These are phyloP conservation scores for Graphilbum ipis-grandicollis DNA, from an alignment of 2,329 filamentous ascomycete genomes.

Conservation along the genomic window DNA sequence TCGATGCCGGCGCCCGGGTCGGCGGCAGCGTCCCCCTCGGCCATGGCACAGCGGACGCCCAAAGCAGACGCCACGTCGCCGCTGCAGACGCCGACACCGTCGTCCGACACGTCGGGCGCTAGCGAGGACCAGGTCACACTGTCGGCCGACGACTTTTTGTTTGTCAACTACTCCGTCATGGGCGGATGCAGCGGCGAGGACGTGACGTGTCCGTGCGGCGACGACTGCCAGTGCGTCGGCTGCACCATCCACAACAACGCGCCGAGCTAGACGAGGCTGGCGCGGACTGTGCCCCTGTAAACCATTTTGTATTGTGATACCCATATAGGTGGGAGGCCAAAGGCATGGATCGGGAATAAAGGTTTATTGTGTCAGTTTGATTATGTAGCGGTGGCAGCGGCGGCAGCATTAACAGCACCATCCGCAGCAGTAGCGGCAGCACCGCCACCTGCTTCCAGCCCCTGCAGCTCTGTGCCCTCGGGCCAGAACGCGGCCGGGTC, in stretches of 20 bases:
- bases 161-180: slow-evolving; percentile 23
- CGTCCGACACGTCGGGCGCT: slow-evolving; percentile 25
- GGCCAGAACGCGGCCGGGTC: slow-evolving; percentile 7
- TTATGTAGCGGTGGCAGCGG: too few species aligned
- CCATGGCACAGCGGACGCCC: neutral
- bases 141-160: slow-evolving; percentile 37
- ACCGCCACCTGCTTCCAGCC: too few species aligned
- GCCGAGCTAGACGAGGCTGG: neutral
- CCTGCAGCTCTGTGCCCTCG: neutral
- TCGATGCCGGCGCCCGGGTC: neutral
- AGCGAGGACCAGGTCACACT: slow-evolving; percentile 32
- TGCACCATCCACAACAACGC: slow-evolving; percentile 46
- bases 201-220: slow-evolving; percentile 40
- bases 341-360: too few species aligned
- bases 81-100: slow-evolving; percentile 25
- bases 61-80: slow-evolving; percentile 14
- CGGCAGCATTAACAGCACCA: too few species aligned
- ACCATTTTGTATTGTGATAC: too few species aligned
- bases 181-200: slow-evolving; percentile 11
- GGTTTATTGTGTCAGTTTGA: too few species aligned
- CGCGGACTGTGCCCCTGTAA: too few species aligned
- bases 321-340: too few species aligned
- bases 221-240: slow-evolving; percentile 48
- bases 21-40: neutral
- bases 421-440: too few species aligned